Evolutionary conservation across 176 grass and related monocot species (phyloP).

Genomic region (Oryza longistaminata): DNA sequence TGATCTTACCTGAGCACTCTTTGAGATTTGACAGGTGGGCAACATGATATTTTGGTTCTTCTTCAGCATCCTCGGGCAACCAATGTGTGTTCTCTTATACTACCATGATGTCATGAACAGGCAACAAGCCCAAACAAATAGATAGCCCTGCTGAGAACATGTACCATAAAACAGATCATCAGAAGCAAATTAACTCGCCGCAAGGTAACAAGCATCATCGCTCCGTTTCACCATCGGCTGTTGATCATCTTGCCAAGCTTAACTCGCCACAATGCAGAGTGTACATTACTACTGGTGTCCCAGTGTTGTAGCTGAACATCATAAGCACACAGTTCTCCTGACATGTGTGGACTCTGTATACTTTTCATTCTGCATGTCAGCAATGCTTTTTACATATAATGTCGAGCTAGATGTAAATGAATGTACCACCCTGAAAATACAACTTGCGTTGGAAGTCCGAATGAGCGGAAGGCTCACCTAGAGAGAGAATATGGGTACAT

Average conservation of each 20-base stretch:
- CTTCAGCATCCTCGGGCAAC: conserved; percentile 97
- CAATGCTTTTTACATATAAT: conserved; percentile 26
- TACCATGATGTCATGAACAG: conserved; percentile 99
- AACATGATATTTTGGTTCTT: conserved; percentile 99
- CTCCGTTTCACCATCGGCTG: background rate
- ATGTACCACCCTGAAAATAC: background rate
- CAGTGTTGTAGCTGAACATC: background rate
- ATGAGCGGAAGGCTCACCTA: background rate
- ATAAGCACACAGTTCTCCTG: background rate
- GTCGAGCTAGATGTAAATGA: conserved; percentile 9
- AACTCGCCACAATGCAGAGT: background rate
- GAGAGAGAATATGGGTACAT: background rate
- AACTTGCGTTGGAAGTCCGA: background rate
- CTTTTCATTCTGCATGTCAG: background rate
- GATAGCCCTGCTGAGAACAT: conserved; percentile 26
- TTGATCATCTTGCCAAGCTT: conserved; percentile 24
- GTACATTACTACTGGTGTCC: conserved; percentile 20
- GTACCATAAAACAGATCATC: background rate
- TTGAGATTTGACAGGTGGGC: conserved; percentile 60
- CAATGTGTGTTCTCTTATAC: conserved; percentile 91
- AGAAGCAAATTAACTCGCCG: background rate
- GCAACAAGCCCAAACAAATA: conserved; percentile 55
- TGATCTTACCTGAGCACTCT: background rate
- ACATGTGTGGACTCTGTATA: background rate
- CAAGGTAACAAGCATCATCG: background rate